A percentile compares a stretch with the other conserved stretches of the same genome.
These are phyloP conservation scores for Nothomitra cinnamomea DNA, from an alignment of 2,329 filamentous ascomycete species.

Conservation along the genomic window DNA sequence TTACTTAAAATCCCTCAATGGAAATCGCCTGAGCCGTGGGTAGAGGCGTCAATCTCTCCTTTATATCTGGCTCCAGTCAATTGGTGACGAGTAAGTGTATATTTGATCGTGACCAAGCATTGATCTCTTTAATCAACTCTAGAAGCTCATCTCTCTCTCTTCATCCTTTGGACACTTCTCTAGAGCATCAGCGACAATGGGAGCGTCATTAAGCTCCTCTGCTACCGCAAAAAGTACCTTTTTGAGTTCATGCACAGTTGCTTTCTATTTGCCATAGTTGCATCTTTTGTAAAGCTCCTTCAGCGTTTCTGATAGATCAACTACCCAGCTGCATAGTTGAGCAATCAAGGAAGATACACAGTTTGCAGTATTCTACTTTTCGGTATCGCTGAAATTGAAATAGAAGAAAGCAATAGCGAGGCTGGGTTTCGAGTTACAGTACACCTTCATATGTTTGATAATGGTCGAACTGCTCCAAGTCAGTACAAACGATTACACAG, in stretches of 20 bases:
- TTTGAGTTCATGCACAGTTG: background rate
- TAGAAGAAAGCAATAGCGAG: slow-evolving; percentile 22
- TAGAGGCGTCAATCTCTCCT: background rate
- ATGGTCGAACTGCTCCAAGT: slow-evolving; percentile 5
- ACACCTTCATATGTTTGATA: slow-evolving; percentile 1
- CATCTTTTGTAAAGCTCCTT: slow-evolving; percentile 1
- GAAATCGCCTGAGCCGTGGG: background rate
- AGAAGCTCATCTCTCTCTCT: background rate
- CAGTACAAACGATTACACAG: background rate
- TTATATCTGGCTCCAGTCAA: slow-evolving; percentile 2
- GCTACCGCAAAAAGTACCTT: background rate
- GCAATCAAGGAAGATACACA: slow-evolving; percentile 20
- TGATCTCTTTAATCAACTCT: slow-evolving; percentile 3
- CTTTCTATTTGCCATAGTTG: background rate
- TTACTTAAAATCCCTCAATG: background rate
- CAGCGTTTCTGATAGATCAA: background rate
- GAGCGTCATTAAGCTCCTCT: slow-evolving; percentile 4
- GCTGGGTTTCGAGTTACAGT: background rate
- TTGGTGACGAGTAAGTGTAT: slow-evolving; percentile 5
- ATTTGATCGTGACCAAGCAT: background rate
- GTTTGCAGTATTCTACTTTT: slow-evolving; percentile 18
- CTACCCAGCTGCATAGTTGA: slow-evolving; percentile 18
- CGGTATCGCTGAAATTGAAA: slow-evolving; percentile 23
- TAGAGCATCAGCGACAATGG: slow-evolving; percentile 20
- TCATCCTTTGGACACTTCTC: slow-evolving; percentile 16